A percentile compares a stretch with the other conserved stretches of the same genome.
phyloP scores from a whole-genome alignment of 768 basidiomycete species.

The Boletus sp. region DNA sequence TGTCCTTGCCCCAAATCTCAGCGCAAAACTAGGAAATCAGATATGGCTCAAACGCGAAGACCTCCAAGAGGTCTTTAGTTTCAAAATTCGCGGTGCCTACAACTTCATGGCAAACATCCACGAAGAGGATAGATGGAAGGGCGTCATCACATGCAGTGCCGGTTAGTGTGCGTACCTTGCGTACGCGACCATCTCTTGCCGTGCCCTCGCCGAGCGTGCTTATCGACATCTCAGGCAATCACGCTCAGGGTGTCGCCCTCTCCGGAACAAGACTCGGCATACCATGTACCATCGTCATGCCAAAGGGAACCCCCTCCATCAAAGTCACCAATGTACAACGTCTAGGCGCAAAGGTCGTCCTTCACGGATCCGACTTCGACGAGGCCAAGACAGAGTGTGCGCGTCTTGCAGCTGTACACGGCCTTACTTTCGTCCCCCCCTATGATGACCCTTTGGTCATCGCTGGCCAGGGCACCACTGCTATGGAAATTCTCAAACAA shows the following conservation, averaged over 20 bases:
- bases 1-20: constrained; percentile 82
- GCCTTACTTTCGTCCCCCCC: constrained; percentile 89
- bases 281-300: constrained; percentile 99
- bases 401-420: constrained; percentile 71
- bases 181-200: constrained; percentile 9
- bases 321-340: constrained; percentile 96
- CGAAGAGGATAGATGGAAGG: constrained; percentile 93
- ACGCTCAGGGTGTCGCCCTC: constrained; percentile 97
- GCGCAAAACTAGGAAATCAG: constrained; percentile 83
- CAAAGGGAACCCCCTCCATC: constrained; percentile 89
- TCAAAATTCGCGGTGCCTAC: constrained; percentile 98
- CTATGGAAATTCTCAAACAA: constrained; percentile 94
- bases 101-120: constrained; percentile 93
- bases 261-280: constrained; percentile 86
- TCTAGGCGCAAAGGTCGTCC: constrained; percentile 90
- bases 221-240: constrained; percentile 67
- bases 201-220: not conserved
- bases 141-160: constrained; percentile 96
- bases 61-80: constrained; percentile 95
- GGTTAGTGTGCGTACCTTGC: constrained; percentile 71
- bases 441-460: constrained; percentile 97
- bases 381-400: constrained; percentile 95
- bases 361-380: constrained; percentile 92
- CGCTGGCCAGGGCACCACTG: constrained; percentile 95
- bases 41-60: constrained; percentile 98